These are phyloP conservation scores for Emiliania huxleyi DNA, from an alignment of 78 protist genomes.

Conservation along the genomic window DNA sequence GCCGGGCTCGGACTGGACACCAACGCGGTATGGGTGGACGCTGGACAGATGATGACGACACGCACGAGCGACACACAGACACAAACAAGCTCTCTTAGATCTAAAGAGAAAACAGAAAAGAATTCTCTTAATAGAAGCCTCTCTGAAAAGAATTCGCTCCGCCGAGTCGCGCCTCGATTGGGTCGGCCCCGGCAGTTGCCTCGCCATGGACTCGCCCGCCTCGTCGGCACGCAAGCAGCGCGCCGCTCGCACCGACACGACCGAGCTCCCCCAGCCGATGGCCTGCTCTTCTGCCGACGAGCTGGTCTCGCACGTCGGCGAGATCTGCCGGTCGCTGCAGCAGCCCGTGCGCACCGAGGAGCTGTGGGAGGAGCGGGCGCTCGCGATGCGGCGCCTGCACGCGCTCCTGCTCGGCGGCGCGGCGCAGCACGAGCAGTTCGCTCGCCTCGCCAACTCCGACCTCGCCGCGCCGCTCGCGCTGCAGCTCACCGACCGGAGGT, in stretches of 20 bases:
- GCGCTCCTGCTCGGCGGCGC: slow-evolving; percentile 22
- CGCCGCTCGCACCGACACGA: neutral
- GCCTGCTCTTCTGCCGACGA: neutral
- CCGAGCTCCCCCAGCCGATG: neutral
- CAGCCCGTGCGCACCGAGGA: neutral
- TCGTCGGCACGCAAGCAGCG: neutral
- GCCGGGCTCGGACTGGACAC: no score
- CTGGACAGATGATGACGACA: no score
- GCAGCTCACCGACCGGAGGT: neutral
- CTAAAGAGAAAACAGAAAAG: no score
- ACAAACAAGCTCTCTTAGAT: no score
- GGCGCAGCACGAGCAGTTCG: neutral
- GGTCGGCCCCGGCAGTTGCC: no score
- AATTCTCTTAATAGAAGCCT: no score
- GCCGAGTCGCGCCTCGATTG: no score
- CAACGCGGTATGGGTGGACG: no score
- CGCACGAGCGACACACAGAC: no score
- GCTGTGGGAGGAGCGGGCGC: neutral
- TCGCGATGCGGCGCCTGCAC: neutral
- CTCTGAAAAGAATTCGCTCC: no score
- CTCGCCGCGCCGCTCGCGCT: neutral
- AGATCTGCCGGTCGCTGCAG: neutral
- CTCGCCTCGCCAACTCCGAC: neutral
- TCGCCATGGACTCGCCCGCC: no score
- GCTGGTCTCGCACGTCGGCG: no score